A percentile compares a stretch with the other conserved stretches of the same genome.
These are phyloP conservation scores for Halenospora varia DNA, from an alignment of 495 filamentous ascomycete genomes.

Conservation along the genomic window DNA sequence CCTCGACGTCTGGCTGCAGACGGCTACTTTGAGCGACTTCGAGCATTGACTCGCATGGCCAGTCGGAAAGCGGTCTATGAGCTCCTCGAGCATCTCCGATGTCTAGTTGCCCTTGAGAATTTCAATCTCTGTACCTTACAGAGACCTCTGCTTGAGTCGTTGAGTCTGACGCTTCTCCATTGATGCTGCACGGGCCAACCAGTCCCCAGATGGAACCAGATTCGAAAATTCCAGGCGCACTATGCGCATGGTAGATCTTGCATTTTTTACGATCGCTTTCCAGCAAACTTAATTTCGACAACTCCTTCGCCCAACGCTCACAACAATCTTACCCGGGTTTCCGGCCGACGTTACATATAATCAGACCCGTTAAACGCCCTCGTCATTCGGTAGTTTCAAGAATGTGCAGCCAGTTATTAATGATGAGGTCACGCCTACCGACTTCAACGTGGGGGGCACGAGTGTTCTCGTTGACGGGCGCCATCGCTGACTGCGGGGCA, in stretches of 20 bases:
- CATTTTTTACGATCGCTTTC: conserved; percentile 7
- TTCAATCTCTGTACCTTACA: neutral
- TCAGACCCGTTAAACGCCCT: conserved; percentile 1
- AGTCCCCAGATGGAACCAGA: neutral
- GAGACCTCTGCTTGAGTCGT: too few relatives aligned
- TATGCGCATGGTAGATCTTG: conserved; percentile 4
- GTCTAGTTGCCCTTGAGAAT: too few relatives aligned
- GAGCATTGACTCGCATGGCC: neutral
- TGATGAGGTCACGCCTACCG: conserved; percentile 25
- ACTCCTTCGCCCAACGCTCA: neutral
- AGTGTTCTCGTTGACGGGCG: conserved; percentile 4
- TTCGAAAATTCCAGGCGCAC: neutral
- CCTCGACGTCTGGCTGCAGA: neutral
- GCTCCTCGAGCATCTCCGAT: too few relatives aligned
- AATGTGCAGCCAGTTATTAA: conserved; percentile 16
- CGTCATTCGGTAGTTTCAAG: conserved; percentile 16
- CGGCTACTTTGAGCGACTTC: neutral
- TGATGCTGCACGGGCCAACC: conserved; percentile 1
- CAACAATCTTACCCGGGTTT: conserved; percentile 7
- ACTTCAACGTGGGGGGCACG: conserved; percentile 20
- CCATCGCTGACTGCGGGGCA: conserved; percentile 25
- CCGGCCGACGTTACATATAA: conserved; percentile 13
- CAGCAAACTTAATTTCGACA: conserved; percentile 11
- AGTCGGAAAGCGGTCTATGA: neutral
- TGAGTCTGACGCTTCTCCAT: neutral